Evolutionary conservation across 2,329 filamentous ascomycete species (phyloP).

Genomic region (Botrytis paeoniae): DNA sequence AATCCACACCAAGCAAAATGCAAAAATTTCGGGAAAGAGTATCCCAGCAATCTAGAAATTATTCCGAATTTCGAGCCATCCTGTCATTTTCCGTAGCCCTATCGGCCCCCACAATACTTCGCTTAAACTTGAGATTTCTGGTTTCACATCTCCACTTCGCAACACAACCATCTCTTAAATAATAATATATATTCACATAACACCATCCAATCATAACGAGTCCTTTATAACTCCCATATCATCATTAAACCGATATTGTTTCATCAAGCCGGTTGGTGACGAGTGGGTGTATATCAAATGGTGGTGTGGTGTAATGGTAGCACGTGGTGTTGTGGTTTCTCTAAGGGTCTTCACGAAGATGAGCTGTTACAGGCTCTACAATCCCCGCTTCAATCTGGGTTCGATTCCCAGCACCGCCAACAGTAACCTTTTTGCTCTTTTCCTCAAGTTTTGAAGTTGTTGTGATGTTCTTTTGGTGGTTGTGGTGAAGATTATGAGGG

Average conservation of each 20-base stretch:
- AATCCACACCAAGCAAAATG: not conserved
- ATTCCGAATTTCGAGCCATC: not conserved
- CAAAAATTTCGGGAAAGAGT: not conserved
- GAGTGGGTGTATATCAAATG: not conserved
- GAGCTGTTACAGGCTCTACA: not conserved
- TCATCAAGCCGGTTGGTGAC: conserved; percentile 11
- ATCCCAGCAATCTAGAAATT: not conserved
- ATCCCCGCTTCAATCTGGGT: conserved; percentile 18
- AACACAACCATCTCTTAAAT: not conserved
- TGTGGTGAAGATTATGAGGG: not conserved
- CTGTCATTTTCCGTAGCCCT: not conserved
- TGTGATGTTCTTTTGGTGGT: not conserved
- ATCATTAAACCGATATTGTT: not conserved
- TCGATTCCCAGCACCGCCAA: conserved; percentile 21
- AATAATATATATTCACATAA: not conserved
- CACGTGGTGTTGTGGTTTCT: conserved; percentile 20
- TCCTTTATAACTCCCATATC: not conserved
- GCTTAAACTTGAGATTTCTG: not conserved
- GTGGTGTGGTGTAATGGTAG: conserved; percentile 22
- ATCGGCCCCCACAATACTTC: not conserved
- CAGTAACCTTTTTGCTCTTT: accelerated
- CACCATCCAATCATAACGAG: not conserved
- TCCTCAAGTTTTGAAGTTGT: not conserved
- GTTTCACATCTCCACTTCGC: not conserved
- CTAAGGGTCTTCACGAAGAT: conserved; percentile 1